phyloP scores from a whole-genome alignment of 495 filamentous ascomycete species.

The Bombardia bombarda region DNA sequence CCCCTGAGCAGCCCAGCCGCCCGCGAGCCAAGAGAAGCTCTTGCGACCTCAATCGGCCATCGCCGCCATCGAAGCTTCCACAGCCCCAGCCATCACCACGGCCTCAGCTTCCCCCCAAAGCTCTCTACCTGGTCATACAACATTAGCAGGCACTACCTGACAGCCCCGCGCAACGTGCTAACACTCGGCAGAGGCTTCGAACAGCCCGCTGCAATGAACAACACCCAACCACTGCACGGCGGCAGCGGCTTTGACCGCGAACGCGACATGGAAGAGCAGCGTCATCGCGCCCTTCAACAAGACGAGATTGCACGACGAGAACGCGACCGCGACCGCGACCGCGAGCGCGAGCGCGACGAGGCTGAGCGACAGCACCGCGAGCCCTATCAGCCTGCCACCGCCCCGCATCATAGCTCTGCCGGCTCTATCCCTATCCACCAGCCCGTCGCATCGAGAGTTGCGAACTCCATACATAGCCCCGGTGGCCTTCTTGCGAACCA shows the following conservation, averaged over 20 bases:
- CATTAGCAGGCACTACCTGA: no score
- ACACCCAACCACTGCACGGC: constrained; percentile 33
- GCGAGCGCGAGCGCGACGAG: constrained; percentile 49
- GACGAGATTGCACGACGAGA: constrained; percentile 25
- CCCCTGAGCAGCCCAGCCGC: constrained; percentile 2
- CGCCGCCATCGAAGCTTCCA: no score
- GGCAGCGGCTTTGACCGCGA: constrained; percentile 33
- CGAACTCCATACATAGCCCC: constrained; percentile 76
- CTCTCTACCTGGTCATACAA: no score
- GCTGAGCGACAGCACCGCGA: constrained; percentile 62
- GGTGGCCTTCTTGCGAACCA: constrained; percentile 77
- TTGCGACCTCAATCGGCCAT: no score
- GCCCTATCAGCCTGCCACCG: constrained; percentile 45
- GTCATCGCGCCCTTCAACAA: constrained; percentile 27
- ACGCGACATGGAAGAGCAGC: constrained; percentile 31
- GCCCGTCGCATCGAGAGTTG: constrained; percentile 74
- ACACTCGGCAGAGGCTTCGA: constrained; percentile 17
- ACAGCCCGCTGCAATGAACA: constrained; percentile 32
- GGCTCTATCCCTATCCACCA: constrained; percentile 84
- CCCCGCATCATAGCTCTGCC: constrained; percentile 76
- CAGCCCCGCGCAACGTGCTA: constrained; percentile 5
- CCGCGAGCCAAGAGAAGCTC: neutral
- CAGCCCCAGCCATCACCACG: neutral
- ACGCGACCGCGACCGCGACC: constrained; percentile 22
- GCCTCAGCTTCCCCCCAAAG: neutral